Percentiles rank a stretch among this genome's conserved stretches.
Evolutionary conservation across 108 stramenopile genomes (phyloP).

Genomic region (Skeletonema grethae): DNA sequence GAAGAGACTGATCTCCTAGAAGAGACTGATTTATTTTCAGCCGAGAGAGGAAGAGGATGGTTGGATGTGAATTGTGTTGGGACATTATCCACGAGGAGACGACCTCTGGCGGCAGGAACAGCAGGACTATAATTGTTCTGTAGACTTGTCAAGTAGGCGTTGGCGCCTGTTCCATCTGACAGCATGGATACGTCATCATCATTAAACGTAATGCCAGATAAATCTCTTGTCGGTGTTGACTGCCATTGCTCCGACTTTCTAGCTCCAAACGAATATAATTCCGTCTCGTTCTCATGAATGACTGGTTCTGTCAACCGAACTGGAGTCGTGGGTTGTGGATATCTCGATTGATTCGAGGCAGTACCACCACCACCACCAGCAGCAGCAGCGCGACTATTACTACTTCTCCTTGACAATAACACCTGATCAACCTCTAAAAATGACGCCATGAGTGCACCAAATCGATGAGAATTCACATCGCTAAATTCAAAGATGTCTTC

Average conservation of each 20-base stretch:
- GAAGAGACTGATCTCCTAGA: background rate
- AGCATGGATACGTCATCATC: constrained; percentile 43
- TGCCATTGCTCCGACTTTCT: background rate
- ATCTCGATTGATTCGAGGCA: background rate
- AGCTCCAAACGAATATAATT: background rate
- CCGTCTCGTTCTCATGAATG: constrained; percentile 22
- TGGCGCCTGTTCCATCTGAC: constrained; percentile 30
- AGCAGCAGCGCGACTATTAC: background rate
- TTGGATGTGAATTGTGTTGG: background rate
- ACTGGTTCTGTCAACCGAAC: background rate
- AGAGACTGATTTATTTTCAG: background rate
- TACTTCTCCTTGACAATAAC: constrained; percentile 5
- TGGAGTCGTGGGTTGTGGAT: background rate
- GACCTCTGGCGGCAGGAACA: background rate
- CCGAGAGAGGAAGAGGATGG: background rate
- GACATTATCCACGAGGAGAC: constrained; percentile 15
- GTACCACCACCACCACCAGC: background rate
- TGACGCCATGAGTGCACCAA: constrained; percentile 29
- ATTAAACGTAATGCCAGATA: constrained; percentile 8
- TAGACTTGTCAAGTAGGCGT: background rate
- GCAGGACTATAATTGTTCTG: constrained; percentile 1
- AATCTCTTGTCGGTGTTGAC: constrained; percentile 11
- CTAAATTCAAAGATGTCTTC: constrained; percentile 51
- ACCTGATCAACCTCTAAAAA: constrained; percentile 43
- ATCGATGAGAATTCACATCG: constrained; percentile 27